These are phyloP conservation scores for Musa beccarii DNA, from an alignment of 176 grass and related monocot genomes.

Conservation along the genomic window DNA sequence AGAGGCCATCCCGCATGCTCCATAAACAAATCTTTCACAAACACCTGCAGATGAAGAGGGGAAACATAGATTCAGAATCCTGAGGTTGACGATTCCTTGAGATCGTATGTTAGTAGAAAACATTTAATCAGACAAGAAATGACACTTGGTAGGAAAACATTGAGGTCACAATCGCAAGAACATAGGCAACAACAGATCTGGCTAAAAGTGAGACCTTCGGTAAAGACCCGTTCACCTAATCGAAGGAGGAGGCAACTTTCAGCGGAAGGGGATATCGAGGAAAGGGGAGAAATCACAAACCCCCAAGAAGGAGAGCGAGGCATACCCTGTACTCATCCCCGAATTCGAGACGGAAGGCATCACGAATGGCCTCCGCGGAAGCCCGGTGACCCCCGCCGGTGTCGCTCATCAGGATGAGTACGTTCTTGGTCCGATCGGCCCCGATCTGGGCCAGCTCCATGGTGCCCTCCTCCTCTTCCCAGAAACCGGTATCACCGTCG, in stretches of 20 bases:
- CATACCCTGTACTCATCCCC: slow-evolving; percentile 80
- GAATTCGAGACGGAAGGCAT: slow-evolving; percentile 86
- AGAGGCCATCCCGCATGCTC: slow-evolving; percentile 94
- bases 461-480: slow-evolving; percentile 96
- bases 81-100: too few species aligned
- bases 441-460: slow-evolving; percentile 88
- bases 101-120: too few species aligned
- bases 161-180: background rate
- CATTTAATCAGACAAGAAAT: background rate
- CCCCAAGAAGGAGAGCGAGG: background rate
- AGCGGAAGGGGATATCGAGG: background rate
- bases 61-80: background rate
- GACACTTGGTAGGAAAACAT: background rate
- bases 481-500: slow-evolving; percentile 55
- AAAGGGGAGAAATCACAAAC: background rate
- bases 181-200: background rate
- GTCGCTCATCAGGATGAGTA: slow-evolving; percentile 97
- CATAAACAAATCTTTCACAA: slow-evolving; percentile 96
- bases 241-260: background rate
- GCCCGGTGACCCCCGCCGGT: slow-evolving; percentile 84
- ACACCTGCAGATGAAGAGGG: slow-evolving; percentile 39
- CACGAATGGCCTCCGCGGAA: slow-evolving; percentile 90
- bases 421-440: slow-evolving; percentile 81
- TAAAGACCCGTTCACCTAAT: background rate
- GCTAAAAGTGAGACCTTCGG: background rate